Base-by-base conservation (phyloP, 768 basidiomycete genomes). In the Collybia sordida region DNA sequence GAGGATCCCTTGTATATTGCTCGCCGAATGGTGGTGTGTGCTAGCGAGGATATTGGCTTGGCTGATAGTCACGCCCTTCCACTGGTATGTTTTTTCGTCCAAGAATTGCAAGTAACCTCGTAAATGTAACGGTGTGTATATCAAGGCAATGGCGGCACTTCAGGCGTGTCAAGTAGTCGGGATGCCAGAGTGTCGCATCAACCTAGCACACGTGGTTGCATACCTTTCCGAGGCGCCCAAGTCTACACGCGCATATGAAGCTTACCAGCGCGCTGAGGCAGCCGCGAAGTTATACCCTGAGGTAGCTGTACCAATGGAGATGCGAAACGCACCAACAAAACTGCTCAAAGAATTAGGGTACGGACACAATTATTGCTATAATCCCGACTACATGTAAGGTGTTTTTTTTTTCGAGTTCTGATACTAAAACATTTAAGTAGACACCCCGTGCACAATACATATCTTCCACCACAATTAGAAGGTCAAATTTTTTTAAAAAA, bases 201-300 rank as follows among this genome's bases (percentile, higher is more conserved):
- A 88, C 54, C 74, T 91, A 25, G 86, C 88, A 22, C 90, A 93
- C 60, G 73, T 85, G 24, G 81, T 92, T 14, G 77, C 83, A 22
- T 90, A 91, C 64, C 79, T 94, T 42, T 74, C 86, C n/a, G 88
- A 90, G 64, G 85, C 90, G 1, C 85, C 84, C 0, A 94, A 94
- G 66, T 87, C 84, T 24, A 90, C 88, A 0, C 80, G 91, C 18
- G 67, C 86, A 3, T 94, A 93, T 59, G 82, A 83, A 46, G 92
- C 83, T 0, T 93, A 92, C 66, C 80, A 79, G 19, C 71, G 76
- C 25, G 88, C 88, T 1, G 86, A 85, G 62, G 79, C 62, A 41
- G 81, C 81, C 1, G 86, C 82, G 5, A 78, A 78, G 60, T 57
- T 58, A 49, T 81, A 80, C 61, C 64, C 67, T 49, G 69, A 79